These are phyloP conservation scores for Aspergillus sp. DNA, from an alignment of 2,329 filamentous ascomycete species.

Conservation along the genomic window DNA sequence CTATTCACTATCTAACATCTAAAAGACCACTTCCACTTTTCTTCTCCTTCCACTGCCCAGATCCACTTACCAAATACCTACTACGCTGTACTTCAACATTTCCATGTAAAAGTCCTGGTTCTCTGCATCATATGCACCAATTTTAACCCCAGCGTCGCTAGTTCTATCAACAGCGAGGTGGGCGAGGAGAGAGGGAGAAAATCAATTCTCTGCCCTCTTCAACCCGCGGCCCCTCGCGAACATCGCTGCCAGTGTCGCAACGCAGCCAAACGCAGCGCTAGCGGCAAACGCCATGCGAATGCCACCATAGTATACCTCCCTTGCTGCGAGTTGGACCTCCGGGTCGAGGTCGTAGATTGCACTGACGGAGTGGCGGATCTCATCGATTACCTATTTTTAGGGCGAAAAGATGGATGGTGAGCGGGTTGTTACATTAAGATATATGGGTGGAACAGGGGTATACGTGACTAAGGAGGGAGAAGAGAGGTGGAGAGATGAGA, in stretches of 20 bases:
- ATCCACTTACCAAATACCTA: background rate
- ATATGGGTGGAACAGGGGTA: too few relatives aligned
- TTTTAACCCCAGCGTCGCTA: background rate
- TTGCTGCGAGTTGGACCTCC: slow-evolving; percentile 57
- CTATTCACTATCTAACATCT: background rate
- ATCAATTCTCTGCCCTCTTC: background rate
- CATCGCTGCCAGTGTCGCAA: background rate
- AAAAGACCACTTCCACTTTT: background rate
- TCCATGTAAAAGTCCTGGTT: background rate
- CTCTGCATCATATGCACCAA: background rate
- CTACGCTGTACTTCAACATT: background rate
- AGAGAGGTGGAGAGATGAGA: background rate
- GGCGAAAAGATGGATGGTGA: slow-evolving; percentile 15
- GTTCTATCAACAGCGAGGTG: background rate
- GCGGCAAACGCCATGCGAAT: slow-evolving; percentile 31
- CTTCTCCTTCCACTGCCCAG: background rate
- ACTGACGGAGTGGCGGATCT: slow-evolving; percentile 62
- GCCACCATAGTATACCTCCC: slow-evolving; percentile 61
- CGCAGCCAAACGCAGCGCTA: background rate
- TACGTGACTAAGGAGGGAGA: too few relatives aligned
- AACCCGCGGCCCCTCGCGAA: slow-evolving; percentile 3
- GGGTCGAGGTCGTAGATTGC: slow-evolving; percentile 56
- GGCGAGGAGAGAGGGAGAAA: background rate
- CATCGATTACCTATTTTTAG: slow-evolving; percentile 55
- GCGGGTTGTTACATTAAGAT: background rate